A percentile compares a stretch with the other conserved stretches of the same genome.
These are phyloP conservation scores for Tolypocladium ophioglossoides DNA, from an alignment of 2,329 filamentous ascomycete genomes.

Conservation along the genomic window DNA sequence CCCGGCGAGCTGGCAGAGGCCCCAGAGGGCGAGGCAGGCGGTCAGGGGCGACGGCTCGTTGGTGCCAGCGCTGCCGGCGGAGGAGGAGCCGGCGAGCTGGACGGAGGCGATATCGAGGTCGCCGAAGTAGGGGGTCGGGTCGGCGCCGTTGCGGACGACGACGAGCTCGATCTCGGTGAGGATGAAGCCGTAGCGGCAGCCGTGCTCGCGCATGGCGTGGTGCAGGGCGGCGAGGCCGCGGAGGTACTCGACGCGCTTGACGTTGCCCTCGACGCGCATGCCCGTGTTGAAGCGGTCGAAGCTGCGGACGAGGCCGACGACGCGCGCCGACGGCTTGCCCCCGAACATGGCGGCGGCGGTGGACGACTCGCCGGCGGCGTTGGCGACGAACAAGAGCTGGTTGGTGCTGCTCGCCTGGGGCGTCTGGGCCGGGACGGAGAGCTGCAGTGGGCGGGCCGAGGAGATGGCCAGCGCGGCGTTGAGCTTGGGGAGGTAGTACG, in stretches of 20 bases:
- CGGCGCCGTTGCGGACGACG: conserved; percentile 70
- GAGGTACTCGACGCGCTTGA: conserved; percentile 82
- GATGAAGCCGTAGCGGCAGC: conserved; percentile 90
- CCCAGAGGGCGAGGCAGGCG: conserved; percentile 66
- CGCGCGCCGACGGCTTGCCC: conserved; percentile 41
- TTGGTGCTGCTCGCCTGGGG: conserved; percentile 18
- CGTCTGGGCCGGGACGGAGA: conserved; percentile 29
- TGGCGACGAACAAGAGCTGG: conserved; percentile 56
- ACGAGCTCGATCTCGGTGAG: conserved; percentile 93
- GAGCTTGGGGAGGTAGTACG: conserved; percentile 75
- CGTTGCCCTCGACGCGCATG: conserved; percentile 77
- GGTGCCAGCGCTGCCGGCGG: conserved; percentile 14
- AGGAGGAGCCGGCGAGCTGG: conserved; percentile 36
- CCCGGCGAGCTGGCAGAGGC: conserved; percentile 60
- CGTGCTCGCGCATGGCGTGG: conserved; percentile 85
- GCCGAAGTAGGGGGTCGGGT: conserved; percentile 71
- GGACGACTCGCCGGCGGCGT: conserved; percentile 43
- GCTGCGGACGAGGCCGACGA: conserved; percentile 79
- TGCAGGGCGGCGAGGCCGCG: conserved; percentile 79
- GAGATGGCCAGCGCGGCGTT: conserved; percentile 75
- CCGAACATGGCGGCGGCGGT: conserved; percentile 43
- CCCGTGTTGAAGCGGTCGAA: conserved; percentile 94
- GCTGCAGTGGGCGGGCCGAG: conserved; percentile 51
- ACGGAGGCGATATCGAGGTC: conserved; percentile 65
- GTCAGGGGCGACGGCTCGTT: conserved; percentile 43